These are phyloP conservation scores for Cryptomeria japonica DNA, from an alignment of 75 land plant species.

Conservation along the genomic window DNA sequence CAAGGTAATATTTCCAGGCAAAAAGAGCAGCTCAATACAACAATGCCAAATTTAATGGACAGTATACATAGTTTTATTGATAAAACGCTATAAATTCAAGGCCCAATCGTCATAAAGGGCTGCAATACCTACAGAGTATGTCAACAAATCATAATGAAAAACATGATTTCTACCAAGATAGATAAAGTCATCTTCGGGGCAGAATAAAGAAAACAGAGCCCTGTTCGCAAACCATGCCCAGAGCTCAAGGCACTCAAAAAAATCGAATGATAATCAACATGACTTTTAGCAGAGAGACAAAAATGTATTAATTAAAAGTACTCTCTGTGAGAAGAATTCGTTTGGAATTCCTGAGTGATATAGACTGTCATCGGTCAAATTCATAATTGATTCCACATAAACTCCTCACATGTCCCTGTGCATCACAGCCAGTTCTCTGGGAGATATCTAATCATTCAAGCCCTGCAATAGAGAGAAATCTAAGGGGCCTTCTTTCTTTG, in stretches of 20 bases:
- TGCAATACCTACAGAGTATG: background rate
- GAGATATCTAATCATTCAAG: background rate
- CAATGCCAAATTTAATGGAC: background rate
- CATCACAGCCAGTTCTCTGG: background rate
- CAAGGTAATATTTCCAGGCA: background rate
- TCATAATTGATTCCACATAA: background rate
- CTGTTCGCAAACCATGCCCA: background rate
- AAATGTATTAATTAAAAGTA: background rate
- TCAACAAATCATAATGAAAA: background rate
- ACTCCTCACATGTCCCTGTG: background rate
- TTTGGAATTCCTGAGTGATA: background rate
- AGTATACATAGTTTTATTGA: background rate
- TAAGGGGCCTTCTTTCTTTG: background rate
- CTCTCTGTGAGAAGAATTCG: background rate
- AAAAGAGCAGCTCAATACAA: background rate
- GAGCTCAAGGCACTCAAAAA: background rate
- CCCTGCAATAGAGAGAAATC: background rate
- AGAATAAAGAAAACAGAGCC: background rate
- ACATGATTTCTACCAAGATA: background rate
- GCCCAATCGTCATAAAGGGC: background rate
- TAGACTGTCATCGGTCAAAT: background rate
- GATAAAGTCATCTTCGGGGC: background rate
- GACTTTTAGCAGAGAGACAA: background rate
- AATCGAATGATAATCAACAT: background rate
- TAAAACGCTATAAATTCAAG: background rate